Conservation (phyloP, 352 stramenopile species). For the Phytophthora boehmeriae region DNA sequence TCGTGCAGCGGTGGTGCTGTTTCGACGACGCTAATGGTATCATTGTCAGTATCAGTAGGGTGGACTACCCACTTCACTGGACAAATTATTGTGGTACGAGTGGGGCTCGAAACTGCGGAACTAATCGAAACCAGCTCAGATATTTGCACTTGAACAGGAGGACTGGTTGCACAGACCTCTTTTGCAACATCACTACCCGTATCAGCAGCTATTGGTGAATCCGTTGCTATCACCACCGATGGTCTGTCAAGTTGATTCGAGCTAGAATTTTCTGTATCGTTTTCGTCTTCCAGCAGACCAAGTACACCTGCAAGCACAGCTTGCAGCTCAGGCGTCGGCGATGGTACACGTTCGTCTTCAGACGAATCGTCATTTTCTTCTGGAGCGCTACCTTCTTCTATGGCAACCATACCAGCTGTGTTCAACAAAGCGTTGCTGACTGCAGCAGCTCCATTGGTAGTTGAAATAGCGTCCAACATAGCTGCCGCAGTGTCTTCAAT, state of each 20-base stretch:
- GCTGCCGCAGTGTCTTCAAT: not conserved
- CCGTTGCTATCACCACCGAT: not conserved
- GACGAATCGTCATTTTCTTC: not conserved
- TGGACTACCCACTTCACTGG: conserved; percentile 25
- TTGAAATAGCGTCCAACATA: not conserved
- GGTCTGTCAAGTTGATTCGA: no score
- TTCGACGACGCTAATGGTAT: not conserved
- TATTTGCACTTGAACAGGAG: not conserved
- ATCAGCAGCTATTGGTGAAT: not conserved
- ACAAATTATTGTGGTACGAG: conserved; percentile 16
- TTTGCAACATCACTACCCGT: not conserved
- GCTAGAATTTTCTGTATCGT: no score
- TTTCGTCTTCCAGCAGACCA: not conserved
- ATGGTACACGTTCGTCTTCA: not conserved
- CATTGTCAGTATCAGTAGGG: not conserved
- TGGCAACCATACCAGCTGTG: no score
- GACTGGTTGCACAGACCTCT: not conserved
- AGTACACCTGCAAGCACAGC: not conserved
- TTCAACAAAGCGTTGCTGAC: not conserved
- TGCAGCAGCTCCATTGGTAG: not conserved
- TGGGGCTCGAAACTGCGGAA: not conserved
- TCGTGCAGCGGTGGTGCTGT: conserved; percentile 5
- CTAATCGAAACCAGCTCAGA: not conserved
- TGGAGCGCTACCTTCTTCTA: no score
- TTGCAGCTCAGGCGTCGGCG: no score